phyloP scores from a whole-genome alignment of 2,329 filamentous ascomycete genomes.

The Botrytis pseudocinerea region DNA sequence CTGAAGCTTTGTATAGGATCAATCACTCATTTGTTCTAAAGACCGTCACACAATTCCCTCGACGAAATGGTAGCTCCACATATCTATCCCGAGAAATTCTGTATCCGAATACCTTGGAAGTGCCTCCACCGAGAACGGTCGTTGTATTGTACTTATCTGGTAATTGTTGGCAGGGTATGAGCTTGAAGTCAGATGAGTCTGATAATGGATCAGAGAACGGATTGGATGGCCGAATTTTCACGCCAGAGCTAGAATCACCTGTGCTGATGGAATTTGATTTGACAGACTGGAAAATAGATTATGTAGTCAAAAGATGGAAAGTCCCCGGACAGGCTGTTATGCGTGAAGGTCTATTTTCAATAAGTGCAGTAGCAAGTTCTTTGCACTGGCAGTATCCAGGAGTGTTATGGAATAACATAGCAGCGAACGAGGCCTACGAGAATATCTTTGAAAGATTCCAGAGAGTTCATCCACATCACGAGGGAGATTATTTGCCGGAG shows the following conservation, averaged over 20 bases:
- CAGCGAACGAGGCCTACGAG: background rate
- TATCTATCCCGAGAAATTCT: background rate
- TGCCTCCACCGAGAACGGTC: background rate
- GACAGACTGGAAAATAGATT: background rate
- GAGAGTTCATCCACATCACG: background rate
- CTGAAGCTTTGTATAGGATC: constrained; percentile 1
- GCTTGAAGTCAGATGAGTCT: background rate
- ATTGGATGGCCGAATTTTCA: background rate
- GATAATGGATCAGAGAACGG: background rate
- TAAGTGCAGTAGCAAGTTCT: constrained; percentile 4
- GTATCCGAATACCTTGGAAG: background rate
- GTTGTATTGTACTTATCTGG: background rate
- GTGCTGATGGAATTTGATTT: background rate
- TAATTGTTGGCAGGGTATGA: constrained; percentile 1
- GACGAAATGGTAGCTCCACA: background rate
- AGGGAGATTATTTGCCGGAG: background rate
- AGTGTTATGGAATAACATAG: background rate
- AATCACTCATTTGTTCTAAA: constrained; percentile 4
- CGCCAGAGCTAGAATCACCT: background rate
- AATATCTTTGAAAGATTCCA: background rate
- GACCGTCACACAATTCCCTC: background rate
- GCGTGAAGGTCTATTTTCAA: background rate
- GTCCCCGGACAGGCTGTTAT: background rate
- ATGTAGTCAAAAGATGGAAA: background rate
- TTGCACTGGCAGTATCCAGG: constrained; percentile 5